Conservation (phyloP, 2,329 filamentous ascomycete species). For the Akanthomyces lecanii region DNA sequence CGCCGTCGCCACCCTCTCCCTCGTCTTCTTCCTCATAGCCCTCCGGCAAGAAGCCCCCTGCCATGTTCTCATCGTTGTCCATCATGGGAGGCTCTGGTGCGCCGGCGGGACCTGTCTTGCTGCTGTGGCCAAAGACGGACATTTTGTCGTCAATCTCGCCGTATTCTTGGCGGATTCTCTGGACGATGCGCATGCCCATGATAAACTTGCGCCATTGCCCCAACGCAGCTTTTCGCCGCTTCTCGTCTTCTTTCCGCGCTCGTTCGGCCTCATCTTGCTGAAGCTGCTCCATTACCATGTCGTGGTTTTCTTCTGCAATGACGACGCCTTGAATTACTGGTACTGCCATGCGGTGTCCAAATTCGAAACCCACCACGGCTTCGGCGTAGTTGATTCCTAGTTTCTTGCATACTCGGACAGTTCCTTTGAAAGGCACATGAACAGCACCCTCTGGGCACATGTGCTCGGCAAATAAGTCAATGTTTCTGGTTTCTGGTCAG, state of each 20-base stretch:
- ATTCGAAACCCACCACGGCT: slow-evolving; percentile 94
- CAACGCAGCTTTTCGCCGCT: slow-evolving; percentile 69
- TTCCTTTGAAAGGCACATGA: slow-evolving; percentile 76
- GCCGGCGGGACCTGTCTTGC: slow-evolving; percentile 16
- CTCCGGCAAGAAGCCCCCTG: slow-evolving; percentile 58
- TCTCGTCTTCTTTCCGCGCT: slow-evolving; percentile 75
- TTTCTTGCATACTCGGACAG: slow-evolving; percentile 75
- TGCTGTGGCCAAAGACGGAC: slow-evolving; percentile 52
- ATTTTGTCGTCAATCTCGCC: slow-evolving; percentile 54
- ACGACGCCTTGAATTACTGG: slow-evolving; percentile 90
- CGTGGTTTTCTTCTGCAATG: slow-evolving; percentile 74
- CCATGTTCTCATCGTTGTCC: slow-evolving; percentile 47
- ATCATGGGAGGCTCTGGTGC: slow-evolving; percentile 23
- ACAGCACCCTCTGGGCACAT: slow-evolving; percentile 85
- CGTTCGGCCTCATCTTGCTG: slow-evolving; percentile 72
- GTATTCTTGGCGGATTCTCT: slow-evolving; percentile 73
- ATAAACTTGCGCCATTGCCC: slow-evolving; percentile 82
- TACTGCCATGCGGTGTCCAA: slow-evolving; percentile 89
- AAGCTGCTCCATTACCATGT: slow-evolving; percentile 72
- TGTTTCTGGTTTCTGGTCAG: slow-evolving; percentile 54
- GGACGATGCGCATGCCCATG: slow-evolving; percentile 76
- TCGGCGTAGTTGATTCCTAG: slow-evolving; percentile 87
- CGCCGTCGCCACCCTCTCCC: slow-evolving; percentile 31
- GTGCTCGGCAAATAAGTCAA: slow-evolving; percentile 88
- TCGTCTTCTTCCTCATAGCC: slow-evolving; percentile 44